Conservation (phyloP, 148 eudicot species). For the Persicaria tinctoria region DNA sequence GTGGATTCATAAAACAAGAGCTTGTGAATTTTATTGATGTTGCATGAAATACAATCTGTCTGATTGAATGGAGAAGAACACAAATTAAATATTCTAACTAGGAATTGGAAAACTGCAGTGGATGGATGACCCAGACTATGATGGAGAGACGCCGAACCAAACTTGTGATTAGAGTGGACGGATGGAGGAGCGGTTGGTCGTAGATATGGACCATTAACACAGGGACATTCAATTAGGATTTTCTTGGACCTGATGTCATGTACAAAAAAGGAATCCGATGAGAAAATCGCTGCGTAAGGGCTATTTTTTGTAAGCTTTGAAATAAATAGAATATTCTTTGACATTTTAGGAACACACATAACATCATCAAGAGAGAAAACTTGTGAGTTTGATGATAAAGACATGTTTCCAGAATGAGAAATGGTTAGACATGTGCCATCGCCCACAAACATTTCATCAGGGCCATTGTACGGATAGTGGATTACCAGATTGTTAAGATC, state of each 20-base stretch:
- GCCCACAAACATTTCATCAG: slow-evolving; percentile 7
- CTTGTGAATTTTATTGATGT: no score
- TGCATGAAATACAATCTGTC: no score
- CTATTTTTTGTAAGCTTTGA: not conserved
- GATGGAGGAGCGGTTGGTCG: no score
- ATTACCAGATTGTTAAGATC: not conserved
- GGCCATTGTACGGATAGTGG: not conserved
- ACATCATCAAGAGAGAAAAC: not conserved
- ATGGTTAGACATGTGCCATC: slow-evolving; percentile 16
- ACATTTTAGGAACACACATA: not conserved
- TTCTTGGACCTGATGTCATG: not conserved
- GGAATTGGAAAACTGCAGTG: no score
- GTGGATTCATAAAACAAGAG: no score
- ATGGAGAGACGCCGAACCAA: no score
- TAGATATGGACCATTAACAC: no score
- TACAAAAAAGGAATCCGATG: not conserved
- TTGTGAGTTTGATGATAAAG: not conserved
- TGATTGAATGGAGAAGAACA: no score
- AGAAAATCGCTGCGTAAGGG: not conserved
- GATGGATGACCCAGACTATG: no score
- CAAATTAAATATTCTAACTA: no score
- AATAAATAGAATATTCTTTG: not conserved
- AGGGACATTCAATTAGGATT: not conserved
- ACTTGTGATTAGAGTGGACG: no score
- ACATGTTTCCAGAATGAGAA: slow-evolving; percentile 6